Percentiles rank a stretch among this genome's conserved stretches.
Evolutionary conservation across 441 rosid genomes (phyloP).

Genomic region (Erodium chrysanthum): DNA sequence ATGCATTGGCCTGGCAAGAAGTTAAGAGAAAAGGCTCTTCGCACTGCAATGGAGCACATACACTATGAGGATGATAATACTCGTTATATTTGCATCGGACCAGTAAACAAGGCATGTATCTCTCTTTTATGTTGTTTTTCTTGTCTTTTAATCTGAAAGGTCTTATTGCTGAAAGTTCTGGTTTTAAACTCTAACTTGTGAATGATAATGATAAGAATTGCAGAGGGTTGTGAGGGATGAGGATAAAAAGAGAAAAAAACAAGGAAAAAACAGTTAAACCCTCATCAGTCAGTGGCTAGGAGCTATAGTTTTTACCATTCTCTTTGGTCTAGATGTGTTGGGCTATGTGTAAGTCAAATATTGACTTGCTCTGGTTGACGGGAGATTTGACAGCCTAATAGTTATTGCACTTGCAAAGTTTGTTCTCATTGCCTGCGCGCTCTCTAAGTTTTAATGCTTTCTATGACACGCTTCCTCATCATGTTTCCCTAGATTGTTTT

Average conservation of each 20-base stretch:
- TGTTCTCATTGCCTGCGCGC: no score
- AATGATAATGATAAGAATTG: no score
- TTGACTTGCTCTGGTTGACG: neutral
- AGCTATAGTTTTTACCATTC: no score
- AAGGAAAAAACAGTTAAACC: no score
- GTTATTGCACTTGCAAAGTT: neutral
- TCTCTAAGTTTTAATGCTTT: no score
- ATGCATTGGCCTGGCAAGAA: constrained; percentile 76
- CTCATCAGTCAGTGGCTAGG: no score
- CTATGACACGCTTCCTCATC: no score
- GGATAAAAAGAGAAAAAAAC: no score
- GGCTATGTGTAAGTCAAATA: neutral
- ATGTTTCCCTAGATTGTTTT: no score
- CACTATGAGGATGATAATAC: constrained; percentile 94
- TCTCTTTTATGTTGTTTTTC: neutral
- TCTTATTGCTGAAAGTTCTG: constrained; percentile 33
- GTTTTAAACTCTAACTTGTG: constrained; percentile 31
- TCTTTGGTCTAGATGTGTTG: neutral
- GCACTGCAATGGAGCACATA: constrained; percentile 48
- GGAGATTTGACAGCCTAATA: neutral
- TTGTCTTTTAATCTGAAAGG: neutral
- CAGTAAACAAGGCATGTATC: constrained; percentile 72
- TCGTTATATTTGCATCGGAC: constrained; percentile 85
- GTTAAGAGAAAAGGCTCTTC: constrained; percentile 72
- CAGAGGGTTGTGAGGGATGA: no score